Evolutionary conservation across 2,329 filamentous ascomycete species (phyloP).

Genomic region (Clonostachys solani): DNA sequence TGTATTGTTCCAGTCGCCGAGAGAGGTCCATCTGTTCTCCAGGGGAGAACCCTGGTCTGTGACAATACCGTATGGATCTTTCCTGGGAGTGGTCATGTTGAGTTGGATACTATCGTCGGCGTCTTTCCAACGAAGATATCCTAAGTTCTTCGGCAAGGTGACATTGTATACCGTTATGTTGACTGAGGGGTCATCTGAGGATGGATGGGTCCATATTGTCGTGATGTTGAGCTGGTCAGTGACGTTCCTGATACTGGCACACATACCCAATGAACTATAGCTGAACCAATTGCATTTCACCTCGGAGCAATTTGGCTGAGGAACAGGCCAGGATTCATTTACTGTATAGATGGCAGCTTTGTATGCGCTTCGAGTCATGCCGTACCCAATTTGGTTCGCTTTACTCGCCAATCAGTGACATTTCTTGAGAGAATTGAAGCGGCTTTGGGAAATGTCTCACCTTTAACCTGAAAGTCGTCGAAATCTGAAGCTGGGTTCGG

Average conservation of each 20-base stretch:
- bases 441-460: too few species aligned
- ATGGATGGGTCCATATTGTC: not conserved
- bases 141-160: too few species aligned
- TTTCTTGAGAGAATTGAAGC: too few species aligned
- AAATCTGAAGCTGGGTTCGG: too few species aligned
- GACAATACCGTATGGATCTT: too few species aligned
- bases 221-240: not conserved
- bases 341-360: slow-evolving; percentile 1
- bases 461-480: too few species aligned
- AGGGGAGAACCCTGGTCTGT: not conserved
- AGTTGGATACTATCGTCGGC: too few species aligned
- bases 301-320: slow-evolving; percentile 1
- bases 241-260: slow-evolving; percentile 2
- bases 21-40: not conserved
- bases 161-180: too few species aligned
- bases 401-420: too few species aligned
- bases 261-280: slow-evolving; percentile 1
- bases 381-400: not conserved
- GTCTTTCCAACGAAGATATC: too few species aligned
- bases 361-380: not conserved
- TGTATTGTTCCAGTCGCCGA: not conserved
- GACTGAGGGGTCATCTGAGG: too few species aligned
- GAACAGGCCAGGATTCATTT: slow-evolving; percentile 1
- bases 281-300: slow-evolving; percentile 1
- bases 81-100: slow-evolving; percentile 1